Evolutionary conservation across 148 eudicot genomes (phyloP).

Genomic region (Nyssa sinensis): DNA sequence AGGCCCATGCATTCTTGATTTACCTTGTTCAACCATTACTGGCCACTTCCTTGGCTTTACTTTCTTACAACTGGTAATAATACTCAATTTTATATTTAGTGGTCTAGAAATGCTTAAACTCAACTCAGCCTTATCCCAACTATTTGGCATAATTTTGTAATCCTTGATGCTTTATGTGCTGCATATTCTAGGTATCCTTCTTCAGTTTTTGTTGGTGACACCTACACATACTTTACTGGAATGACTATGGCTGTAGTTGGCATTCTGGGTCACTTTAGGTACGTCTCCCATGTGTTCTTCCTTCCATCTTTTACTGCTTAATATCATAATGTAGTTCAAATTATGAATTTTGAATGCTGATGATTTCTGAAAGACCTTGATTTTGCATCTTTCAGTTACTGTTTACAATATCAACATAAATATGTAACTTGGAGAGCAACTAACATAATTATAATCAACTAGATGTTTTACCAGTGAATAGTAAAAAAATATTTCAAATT

Average conservation of each 20-base stretch:
- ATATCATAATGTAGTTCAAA: too few relatives aligned
- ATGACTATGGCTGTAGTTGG: conserved; percentile 99
- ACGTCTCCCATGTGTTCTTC: conserved; percentile 7
- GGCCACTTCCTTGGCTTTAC: conserved; percentile 92
- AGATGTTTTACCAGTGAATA: too few relatives aligned
- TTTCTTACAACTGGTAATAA: conserved; percentile 86
- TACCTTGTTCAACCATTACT: conserved; percentile 88
- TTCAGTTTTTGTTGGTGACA: conserved; percentile 97
- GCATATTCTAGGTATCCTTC: conserved; percentile 78
- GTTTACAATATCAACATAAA: too few relatives aligned
- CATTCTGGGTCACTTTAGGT: conserved; percentile 96
- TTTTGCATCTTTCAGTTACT: too few relatives aligned
- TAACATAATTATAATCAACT: too few relatives aligned
- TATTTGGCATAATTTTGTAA: not conserved
- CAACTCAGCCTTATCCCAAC: too few relatives aligned
- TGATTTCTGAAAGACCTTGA: too few relatives aligned
- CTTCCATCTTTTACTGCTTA: too few relatives aligned
- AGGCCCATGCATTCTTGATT: conserved; percentile 97
- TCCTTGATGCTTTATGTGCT: not conserved
- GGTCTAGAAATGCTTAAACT: not conserved
- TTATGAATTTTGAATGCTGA: too few relatives aligned
- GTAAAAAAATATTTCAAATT: too few relatives aligned
- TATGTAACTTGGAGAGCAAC: too few relatives aligned
- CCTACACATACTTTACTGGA: conserved; percentile 95
- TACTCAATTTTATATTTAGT: not conserved